Percentiles rank a stretch among this genome's conserved stretches.
Evolutionary conservation across 305 asterid species (phyloP).

Genomic region (Euphrasia arctica): DNA sequence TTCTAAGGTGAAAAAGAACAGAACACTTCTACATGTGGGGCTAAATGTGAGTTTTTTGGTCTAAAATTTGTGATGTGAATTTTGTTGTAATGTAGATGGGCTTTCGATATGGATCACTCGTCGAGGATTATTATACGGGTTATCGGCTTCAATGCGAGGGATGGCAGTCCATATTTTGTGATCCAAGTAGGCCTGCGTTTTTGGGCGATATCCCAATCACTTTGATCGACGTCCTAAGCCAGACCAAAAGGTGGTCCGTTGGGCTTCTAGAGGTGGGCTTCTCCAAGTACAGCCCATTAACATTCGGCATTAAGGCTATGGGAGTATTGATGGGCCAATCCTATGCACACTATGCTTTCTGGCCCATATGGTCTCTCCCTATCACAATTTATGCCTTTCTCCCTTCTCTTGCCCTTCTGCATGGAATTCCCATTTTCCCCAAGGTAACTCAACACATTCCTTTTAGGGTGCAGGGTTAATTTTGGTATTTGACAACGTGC

Average conservation of each 20-base stretch:
- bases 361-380: slow-evolving; percentile 60
- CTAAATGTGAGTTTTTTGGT: not conserved
- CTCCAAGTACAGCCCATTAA: slow-evolving; percentile 56
- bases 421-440: slow-evolving; percentile 54
- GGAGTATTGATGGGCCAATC: slow-evolving; percentile 49
- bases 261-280: slow-evolving; percentile 75
- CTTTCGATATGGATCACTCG: slow-evolving; percentile 75
- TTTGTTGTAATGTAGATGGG: slow-evolving; percentile 46
- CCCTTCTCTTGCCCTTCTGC: slow-evolving; percentile 65
- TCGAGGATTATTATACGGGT: slow-evolving; percentile 78
- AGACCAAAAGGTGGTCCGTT: slow-evolving; percentile 60
- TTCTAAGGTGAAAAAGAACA: slow-evolving; percentile 40
- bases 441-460: too few relatives aligned
- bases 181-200: slow-evolving; percentile 70
- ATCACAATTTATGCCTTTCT: slow-evolving; percentile 49
- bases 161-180: slow-evolving; percentile 65
- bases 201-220: slow-evolving; percentile 74
- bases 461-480: not conserved
- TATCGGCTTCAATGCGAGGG: slow-evolving; percentile 80
- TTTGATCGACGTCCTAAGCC: slow-evolving; percentile 56
- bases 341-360: slow-evolving; percentile 54
- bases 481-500: not conserved
- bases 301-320: slow-evolving; percentile 47
- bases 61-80: not conserved
- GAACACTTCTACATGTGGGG: not conserved